These are phyloP conservation scores for Epichloe gansuensis DNA, from an alignment of 2,329 filamentous ascomycete genomes.

Conservation along the genomic window DNA sequence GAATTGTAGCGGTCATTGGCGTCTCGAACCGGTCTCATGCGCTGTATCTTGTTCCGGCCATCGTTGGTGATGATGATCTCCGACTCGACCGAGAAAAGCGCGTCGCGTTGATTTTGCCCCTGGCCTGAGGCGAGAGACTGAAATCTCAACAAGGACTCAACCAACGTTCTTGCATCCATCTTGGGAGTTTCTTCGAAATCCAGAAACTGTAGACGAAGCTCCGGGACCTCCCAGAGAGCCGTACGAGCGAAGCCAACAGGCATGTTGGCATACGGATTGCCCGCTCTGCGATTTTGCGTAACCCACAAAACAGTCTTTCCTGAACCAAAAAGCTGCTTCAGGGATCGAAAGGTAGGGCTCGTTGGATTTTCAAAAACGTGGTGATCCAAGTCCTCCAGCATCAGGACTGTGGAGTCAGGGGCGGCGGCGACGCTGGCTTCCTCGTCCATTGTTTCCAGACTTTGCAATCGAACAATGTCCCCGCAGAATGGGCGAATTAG, in stretches of 20 bases:
- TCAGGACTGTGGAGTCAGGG: not conserved
- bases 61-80: not conserved
- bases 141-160: not conserved
- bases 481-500: not conserved
- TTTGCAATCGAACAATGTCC: not conserved
- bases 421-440: not conserved
- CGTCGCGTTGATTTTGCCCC: not conserved
- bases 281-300: not conserved
- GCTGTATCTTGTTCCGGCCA: not conserved
- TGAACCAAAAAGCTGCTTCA: not conserved
- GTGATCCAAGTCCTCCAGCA: not conserved
- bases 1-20: constrained; percentile 2
- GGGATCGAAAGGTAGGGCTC: not conserved
- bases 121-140: not conserved
- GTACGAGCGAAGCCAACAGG: not conserved
- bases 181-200: not conserved
- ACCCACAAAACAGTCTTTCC: not conserved
- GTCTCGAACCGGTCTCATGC: not conserved
- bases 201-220: constrained; percentile 4
- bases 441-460: not conserved
- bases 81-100: not conserved
- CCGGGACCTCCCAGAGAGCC: not conserved
- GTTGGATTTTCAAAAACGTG: not conserved
- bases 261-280: not conserved
- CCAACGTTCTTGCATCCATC: not conserved